Conservation (phyloP, 345 rosid genomes). For the Erucastrum elatum region DNA sequence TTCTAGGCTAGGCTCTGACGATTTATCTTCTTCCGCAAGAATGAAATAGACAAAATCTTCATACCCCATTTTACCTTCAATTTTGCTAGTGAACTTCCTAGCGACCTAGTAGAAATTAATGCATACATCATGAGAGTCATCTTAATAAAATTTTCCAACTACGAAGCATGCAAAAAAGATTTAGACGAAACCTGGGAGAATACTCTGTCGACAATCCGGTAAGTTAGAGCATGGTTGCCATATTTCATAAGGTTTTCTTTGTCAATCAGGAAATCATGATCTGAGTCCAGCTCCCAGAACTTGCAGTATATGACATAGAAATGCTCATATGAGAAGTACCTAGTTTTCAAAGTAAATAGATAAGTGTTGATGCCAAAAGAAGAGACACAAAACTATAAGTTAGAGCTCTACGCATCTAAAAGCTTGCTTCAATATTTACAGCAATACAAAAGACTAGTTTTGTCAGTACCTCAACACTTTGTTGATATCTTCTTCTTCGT, state of each 20-base stretch:
- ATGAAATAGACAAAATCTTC: not conserved
- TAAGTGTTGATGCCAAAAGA: not conserved
- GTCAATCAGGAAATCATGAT: not conserved
- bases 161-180: not conserved
- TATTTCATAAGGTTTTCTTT: not conserved
- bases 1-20: not conserved
- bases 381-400: not conserved
- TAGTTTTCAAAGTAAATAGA: not conserved
- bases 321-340: not conserved
- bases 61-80: not conserved
- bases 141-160: not conserved
- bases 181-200: not conserved
- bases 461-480: not conserved
- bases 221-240: not conserved
- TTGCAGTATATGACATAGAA: not conserved
- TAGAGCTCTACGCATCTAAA: not conserved
- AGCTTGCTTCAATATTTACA: not conserved
- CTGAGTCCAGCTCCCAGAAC: not conserved
- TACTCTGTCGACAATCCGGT: not conserved
- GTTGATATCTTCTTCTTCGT: not conserved
- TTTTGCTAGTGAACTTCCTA: not conserved
- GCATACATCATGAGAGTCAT: not conserved
- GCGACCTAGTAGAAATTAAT: not conserved
- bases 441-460: not conserved
- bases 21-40: not conserved